These are phyloP conservation scores for Blastobotrys capitulatus DNA, from an alignment of 1,139 yeast genomes.

Conservation along the genomic window DNA sequence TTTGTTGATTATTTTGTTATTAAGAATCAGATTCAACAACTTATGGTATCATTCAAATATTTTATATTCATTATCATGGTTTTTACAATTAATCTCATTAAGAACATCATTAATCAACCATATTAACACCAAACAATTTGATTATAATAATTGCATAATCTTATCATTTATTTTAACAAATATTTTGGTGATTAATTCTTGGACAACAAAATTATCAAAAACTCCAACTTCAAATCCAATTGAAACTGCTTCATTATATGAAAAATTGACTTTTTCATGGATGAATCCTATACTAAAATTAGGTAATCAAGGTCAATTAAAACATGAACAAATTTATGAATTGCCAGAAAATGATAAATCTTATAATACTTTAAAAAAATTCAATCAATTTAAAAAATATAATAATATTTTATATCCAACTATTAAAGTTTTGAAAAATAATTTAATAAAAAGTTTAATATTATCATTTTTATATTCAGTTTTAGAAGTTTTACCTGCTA, in stretches of 20 bases:
- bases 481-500: conserved; percentile 55
- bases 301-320: background rate
- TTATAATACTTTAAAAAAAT: background rate
- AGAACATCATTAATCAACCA: conserved; percentile 60
- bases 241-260: background rate
- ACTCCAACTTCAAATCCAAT: background rate
- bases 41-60: conserved; percentile 65
- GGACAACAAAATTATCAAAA: background rate
- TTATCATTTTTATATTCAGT: conserved; percentile 46
- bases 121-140: background rate
- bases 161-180: background rate
- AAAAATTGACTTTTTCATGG: background rate
- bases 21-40: too few species aligned
- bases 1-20: too few species aligned
- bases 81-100: conserved; percentile 43
- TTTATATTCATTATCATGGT: conserved; percentile 50
- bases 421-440: background rate
- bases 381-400: background rate
- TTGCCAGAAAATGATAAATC: background rate
- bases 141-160: background rate
- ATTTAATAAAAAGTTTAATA: background rate
- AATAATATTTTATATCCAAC: background rate
- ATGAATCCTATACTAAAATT: background rate
- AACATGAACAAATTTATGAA: background rate
- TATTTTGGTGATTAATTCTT: background rate